phyloP scores from a whole-genome alignment of 2,329 filamentous ascomycete genomes.

The Botrytis squamosa region DNA sequence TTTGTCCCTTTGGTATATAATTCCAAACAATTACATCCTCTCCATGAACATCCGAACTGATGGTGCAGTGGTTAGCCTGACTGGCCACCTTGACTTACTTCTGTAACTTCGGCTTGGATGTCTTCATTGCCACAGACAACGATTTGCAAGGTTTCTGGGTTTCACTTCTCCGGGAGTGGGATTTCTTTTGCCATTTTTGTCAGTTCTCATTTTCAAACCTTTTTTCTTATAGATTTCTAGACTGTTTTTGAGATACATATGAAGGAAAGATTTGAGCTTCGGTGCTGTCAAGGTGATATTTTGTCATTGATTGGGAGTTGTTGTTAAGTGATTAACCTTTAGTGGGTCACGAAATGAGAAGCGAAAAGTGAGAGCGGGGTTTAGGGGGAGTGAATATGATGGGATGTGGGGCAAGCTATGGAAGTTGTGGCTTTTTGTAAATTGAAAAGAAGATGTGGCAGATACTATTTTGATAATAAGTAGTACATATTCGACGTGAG shows the following conservation, averaged over 20 bases:
- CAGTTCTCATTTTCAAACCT: not conserved
- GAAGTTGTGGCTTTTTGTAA: not conserved
- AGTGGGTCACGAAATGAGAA: not conserved
- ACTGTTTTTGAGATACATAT: not conserved
- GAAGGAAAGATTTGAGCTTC: too few relatives aligned
- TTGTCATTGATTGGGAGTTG: not conserved
- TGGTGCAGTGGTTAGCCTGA: not conserved
- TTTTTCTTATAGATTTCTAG: not conserved
- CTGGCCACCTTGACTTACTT: not conserved
- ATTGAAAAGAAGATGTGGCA: not conserved
- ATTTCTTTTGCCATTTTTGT: not conserved
- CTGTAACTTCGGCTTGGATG: not conserved
- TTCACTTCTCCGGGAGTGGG: not conserved
- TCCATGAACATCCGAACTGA: not conserved
- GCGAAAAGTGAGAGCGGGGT: not conserved
- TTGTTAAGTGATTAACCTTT: too few relatives aligned
- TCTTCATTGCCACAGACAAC: not conserved
- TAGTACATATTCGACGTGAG: not conserved
- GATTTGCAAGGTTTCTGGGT: constrained; percentile 9
- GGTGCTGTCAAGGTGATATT: rapidly evolving
- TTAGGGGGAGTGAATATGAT: not conserved
- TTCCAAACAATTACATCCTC: not conserved
- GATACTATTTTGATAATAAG: too few relatives aligned
- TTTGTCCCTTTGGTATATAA: not conserved
- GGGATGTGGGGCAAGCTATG: not conserved